A percentile compares a stretch with the other conserved stretches of the same genome.
Evolutionary conservation across 306 rosid species (phyloP).

Genomic region (Datisca glomerata): DNA sequence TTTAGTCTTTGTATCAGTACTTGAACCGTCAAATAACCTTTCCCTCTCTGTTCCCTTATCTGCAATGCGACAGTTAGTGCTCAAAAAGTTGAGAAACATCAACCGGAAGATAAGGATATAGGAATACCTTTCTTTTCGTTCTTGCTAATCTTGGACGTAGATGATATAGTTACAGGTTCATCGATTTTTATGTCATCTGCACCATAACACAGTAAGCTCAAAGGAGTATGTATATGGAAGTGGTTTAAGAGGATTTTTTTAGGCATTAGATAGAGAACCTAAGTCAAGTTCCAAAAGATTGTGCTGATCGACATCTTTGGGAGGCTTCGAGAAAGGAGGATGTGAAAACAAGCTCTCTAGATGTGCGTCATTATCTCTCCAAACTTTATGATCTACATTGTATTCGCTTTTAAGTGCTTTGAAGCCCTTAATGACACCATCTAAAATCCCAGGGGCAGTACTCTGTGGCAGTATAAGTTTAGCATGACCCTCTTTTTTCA

Average conservation of each 20-base stretch:
- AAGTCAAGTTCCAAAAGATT: slow-evolving; percentile 36
- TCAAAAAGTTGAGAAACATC: slow-evolving; percentile 1
- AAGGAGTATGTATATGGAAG: slow-evolving; percentile 1
- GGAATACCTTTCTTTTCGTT: slow-evolving; percentile 44
- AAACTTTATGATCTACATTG: slow-evolving; percentile 17
- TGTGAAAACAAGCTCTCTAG: slow-evolving; percentile 54
- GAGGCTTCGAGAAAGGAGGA: slow-evolving; percentile 81
- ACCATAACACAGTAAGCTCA: slow-evolving; percentile 18
- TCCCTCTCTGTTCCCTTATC: slow-evolving; percentile 48
- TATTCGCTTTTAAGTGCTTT: slow-evolving; percentile 24
- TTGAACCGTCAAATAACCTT: slow-evolving; percentile 42
- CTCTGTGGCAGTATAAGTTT: slow-evolving; percentile 22
- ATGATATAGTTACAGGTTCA: slow-evolving; percentile 27
- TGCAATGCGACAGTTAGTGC: slow-evolving; percentile 21
- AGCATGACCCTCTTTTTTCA: too few relatives aligned
- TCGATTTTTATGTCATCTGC: slow-evolving; percentile 65
- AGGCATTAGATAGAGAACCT: slow-evolving; percentile 35
- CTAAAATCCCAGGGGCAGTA: slow-evolving; percentile 25
- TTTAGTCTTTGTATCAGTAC: slow-evolving; percentile 37
- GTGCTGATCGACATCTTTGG: slow-evolving; percentile 23
- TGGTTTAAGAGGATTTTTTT: slow-evolving; percentile 9
- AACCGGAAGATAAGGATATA: slow-evolving; percentile 13
- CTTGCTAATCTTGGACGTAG: slow-evolving; percentile 22
- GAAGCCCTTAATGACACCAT: slow-evolving; percentile 30
- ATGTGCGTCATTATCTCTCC: slow-evolving; percentile 17